These are phyloP conservation scores for Noccaea caerulescens DNA, from an alignment of 345 rosid species.

Conservation along the genomic window DNA sequence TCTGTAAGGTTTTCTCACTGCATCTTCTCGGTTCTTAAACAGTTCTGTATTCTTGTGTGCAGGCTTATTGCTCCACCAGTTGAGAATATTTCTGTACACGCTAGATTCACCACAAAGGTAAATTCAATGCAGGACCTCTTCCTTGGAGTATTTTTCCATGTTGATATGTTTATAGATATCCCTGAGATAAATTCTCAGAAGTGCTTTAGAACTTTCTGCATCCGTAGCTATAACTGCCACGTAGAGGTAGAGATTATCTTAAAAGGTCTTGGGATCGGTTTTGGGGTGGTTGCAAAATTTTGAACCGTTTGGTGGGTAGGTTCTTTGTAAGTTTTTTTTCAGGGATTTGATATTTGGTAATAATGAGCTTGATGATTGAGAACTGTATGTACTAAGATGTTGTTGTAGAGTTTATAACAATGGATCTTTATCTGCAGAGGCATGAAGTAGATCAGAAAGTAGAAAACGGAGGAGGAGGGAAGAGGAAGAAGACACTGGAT, in stretches of 20 bases:
- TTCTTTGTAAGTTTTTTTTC: not conserved
- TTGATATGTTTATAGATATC: not conserved
- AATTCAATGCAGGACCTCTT: not conserved
- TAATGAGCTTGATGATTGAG: constrained; percentile 8
- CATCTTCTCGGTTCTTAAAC: constrained; percentile 13
- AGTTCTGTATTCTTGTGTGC: constrained; percentile 31
- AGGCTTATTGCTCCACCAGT: constrained; percentile 52
- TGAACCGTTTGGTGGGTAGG: constrained; percentile 3
- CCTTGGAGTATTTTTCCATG: not conserved
- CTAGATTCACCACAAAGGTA: constrained; percentile 57
- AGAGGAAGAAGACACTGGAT: constrained; percentile 68
- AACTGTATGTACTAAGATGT: not conserved
- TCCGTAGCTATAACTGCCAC: not conserved
- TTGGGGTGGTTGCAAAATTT: not conserved
- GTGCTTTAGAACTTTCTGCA: constrained; percentile 13
- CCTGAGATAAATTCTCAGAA: not conserved
- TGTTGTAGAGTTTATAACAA: not conserved
- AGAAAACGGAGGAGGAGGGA: constrained; percentile 43
- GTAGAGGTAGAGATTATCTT: not conserved
- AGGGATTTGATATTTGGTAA: not conserved
- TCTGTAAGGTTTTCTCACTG: constrained; percentile 10
- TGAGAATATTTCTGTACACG: constrained; percentile 35
- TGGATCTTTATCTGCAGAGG: constrained; percentile 19
- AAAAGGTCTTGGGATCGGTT: constrained; percentile 6
- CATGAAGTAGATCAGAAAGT: constrained; percentile 37